Evolutionary conservation across 176 grass and related monocot species (phyloP).

Genomic region (Chloris gayana): DNA sequence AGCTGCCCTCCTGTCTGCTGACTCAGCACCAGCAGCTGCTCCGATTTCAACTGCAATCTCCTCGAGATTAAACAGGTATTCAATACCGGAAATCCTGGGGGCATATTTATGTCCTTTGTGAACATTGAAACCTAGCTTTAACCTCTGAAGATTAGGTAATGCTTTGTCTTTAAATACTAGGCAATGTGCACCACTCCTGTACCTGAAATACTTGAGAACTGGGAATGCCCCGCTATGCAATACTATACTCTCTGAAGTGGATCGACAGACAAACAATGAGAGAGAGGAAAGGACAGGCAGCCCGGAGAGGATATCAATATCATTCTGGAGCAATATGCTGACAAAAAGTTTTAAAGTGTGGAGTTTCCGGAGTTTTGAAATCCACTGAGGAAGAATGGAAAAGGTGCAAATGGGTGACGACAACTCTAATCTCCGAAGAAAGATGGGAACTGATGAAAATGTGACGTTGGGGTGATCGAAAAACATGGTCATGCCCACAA

Average conservation of each 20-base stretch:
- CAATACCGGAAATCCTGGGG: neutral
- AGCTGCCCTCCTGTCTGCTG: neutral
- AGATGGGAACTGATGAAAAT: neutral
- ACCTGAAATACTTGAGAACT: slow-evolving; percentile 16
- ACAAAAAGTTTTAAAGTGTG: neutral
- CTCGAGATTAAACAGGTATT: slow-evolving; percentile 13
- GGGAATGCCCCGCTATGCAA: neutral
- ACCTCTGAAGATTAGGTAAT: slow-evolving; percentile 8
- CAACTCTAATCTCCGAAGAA: neutral
- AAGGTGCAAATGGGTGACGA: neutral
- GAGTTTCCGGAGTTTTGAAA: neutral
- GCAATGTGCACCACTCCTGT: neutral
- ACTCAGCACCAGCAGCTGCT: neutral
- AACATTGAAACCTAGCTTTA: slow-evolving; percentile 19
- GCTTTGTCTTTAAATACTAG: neutral
- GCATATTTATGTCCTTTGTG: neutral
- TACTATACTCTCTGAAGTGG: neutral
- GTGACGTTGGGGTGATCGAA: no score
- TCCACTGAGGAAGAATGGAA: neutral
- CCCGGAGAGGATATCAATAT: neutral
- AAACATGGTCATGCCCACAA: neutral
- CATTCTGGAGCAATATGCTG: neutral
- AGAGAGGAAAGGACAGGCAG: slow-evolving; percentile 1
- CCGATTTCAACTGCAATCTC: neutral
- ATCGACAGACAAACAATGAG: neutral